Percentiles rank a stretch among this genome's conserved stretches.
phyloP scores from a whole-genome alignment of 2,329 filamentous ascomycete species.

The Paecilomyces sp. region DNA sequence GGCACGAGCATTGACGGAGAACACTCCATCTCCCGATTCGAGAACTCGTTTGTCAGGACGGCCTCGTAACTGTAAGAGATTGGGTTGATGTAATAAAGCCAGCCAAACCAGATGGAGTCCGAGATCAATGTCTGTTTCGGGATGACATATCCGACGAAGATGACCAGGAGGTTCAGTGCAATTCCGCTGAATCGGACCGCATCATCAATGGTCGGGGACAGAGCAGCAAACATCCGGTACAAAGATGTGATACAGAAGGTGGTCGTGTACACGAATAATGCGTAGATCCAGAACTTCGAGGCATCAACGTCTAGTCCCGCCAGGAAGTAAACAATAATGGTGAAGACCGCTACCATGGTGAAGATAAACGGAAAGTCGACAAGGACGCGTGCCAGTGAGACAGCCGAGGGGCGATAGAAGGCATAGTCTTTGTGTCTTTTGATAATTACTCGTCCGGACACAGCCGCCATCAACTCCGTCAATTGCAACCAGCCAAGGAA shows the following conservation, averaged over 20 bases:
- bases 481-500: conserved; percentile 67
- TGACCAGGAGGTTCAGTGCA: conserved; percentile 53
- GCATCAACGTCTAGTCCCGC: conserved; percentile 50
- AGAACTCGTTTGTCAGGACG: conserved; percentile 61
- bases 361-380: conserved; percentile 57
- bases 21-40: conserved; percentile 51
- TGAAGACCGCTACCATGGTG: conserved; percentile 53
- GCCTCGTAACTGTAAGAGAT: conserved; percentile 59
- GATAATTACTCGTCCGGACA: conserved; percentile 63
- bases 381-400: conserved; percentile 54
- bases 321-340: conserved; percentile 61
- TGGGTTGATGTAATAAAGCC: conserved; percentile 51
- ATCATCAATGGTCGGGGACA: conserved; percentile 59
- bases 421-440: conserved; percentile 62
- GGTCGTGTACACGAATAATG: conserved; percentile 57
- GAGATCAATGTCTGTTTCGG: conserved; percentile 53
- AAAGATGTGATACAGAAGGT: conserved; percentile 57
- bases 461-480: conserved; percentile 69
- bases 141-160: conserved; percentile 61
- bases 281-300: conserved; percentile 60
- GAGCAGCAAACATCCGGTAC: conserved; percentile 59
- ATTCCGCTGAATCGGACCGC: conserved; percentile 59
- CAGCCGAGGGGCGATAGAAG: conserved; percentile 63
- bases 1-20: conserved; percentile 54
- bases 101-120: conserved; percentile 60